Conservation (phyloP, 2,329 filamentous ascomycete genomes). For the Aureobasidium subglaciale region DNA sequence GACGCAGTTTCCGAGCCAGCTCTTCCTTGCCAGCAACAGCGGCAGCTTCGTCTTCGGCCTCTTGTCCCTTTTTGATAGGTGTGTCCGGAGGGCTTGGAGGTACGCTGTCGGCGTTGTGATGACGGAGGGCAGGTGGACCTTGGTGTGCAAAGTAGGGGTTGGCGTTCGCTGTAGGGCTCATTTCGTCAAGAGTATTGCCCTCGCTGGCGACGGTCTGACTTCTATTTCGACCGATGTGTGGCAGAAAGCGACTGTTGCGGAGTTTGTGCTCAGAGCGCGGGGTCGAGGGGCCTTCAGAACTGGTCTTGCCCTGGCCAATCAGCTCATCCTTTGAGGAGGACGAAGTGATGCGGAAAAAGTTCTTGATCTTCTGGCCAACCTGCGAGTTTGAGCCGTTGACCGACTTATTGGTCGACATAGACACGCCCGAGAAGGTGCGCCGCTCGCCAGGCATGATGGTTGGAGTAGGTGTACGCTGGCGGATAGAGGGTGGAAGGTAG, state of each 20-base stretch:
- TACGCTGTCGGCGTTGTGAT: constrained; percentile 90
- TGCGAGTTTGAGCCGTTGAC: constrained; percentile 45
- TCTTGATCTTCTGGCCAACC: constrained; percentile 59
- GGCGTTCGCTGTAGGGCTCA: constrained; percentile 87
- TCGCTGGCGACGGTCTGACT: constrained; percentile 89
- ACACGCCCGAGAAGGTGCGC: constrained; percentile 41
- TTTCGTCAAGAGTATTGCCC: constrained; percentile 82
- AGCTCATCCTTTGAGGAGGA: constrained; percentile 36
- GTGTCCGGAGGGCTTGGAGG: constrained; percentile 90
- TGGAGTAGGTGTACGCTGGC: background rate
- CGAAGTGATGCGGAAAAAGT: constrained; percentile 60
- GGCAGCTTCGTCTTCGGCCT: constrained; percentile 58
- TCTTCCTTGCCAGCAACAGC: constrained; percentile 85
- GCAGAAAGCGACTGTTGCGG: constrained; percentile 83
- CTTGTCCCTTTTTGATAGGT: constrained; percentile 63
- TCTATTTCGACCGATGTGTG: constrained; percentile 76
- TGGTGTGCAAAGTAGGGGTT: constrained; percentile 98
- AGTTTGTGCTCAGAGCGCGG: constrained; percentile 58
- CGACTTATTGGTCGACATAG: constrained; percentile 38
- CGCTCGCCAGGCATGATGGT: constrained; percentile 36
- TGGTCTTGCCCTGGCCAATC: constrained; percentile 28
- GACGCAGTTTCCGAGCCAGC: constrained; percentile 80
- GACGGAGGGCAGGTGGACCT: constrained; percentile 82
- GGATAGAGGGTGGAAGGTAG: background rate
- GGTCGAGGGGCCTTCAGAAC: constrained; percentile 33